Conservation (phyloP, 2,329 filamentous ascomycete species). For the Sphaerulina populicola region DNA sequence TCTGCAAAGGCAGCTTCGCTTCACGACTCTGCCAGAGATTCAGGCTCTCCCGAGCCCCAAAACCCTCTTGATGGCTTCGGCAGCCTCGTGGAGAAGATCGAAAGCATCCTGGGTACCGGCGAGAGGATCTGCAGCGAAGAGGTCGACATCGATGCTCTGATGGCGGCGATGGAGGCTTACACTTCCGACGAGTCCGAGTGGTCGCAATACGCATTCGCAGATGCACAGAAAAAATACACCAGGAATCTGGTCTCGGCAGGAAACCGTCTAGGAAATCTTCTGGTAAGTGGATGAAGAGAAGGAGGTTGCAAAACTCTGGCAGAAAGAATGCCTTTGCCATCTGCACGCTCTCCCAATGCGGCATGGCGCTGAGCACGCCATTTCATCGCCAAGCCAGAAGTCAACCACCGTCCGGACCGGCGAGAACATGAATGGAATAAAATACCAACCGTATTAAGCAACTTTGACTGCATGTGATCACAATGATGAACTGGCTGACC, state of each 20-base stretch:
- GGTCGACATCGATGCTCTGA: constrained; percentile 65
- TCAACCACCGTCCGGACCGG: neutral
- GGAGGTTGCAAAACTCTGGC: too few species aligned
- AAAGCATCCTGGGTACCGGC: constrained; percentile 64
- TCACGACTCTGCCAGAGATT: constrained; percentile 26
- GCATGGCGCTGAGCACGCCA: constrained; percentile 13
- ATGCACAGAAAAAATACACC: constrained; percentile 65
- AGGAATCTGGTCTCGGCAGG: constrained; percentile 84
- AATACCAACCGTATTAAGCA: neutral
- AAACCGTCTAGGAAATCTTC: constrained; percentile 64
- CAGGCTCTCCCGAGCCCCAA: constrained; percentile 21
- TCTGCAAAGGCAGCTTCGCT: constrained; percentile 17
- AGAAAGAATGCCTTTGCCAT: neutral
- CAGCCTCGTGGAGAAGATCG: constrained; percentile 49
- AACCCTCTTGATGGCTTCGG: constrained; percentile 19
- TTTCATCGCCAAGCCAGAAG: neutral
- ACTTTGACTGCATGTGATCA: neutral
- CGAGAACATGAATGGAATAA: neutral
- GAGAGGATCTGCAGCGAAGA: constrained; percentile 76
- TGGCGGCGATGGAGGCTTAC: constrained; percentile 66
- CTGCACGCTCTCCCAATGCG: neutral
- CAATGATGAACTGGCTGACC: neutral
- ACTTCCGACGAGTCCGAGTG: constrained; percentile 61
- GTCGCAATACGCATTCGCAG: constrained; percentile 65
- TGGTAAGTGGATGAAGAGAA: constrained; percentile 44